Conservation (phyloP, 331 rosid genomes). For the Pyracantha coccinea region DNA sequence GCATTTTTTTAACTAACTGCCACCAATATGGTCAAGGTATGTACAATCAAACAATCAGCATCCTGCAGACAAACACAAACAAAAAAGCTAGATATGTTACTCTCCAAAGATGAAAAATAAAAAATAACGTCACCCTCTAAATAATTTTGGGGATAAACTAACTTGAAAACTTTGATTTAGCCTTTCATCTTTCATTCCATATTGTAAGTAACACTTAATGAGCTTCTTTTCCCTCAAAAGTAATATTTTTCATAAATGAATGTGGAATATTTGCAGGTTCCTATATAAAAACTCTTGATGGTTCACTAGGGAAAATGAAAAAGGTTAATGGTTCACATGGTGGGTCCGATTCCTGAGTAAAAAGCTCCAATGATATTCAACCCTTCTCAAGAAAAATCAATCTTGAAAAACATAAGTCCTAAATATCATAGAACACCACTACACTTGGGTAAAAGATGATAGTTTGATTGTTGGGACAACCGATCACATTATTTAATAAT, state of each 20-base stretch:
- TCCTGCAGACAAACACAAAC: not conserved
- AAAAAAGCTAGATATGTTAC: not conserved
- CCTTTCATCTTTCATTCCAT: not conserved
- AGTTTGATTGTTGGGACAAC: not conserved
- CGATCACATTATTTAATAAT: not conserved
- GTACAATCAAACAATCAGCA: not conserved
- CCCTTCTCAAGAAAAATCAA: too few species aligned
- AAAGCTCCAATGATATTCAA: too few species aligned
- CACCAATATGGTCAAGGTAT: not conserved
- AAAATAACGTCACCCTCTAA: not conserved
- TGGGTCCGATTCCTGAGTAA: not conserved
- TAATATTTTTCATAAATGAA: not conserved
- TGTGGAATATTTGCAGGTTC: not conserved
- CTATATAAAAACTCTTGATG: too few species aligned
- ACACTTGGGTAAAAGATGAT: not conserved
- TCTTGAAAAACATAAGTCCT: too few species aligned
- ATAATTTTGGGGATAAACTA: not conserved
- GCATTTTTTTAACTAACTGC: constrained; percentile 22
- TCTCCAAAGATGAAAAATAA: not conserved
- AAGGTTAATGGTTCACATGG: not conserved
- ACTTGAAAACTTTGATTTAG: not conserved
- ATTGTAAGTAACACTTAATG: not conserved
- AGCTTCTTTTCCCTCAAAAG: not conserved
- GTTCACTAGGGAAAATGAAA: not conserved
- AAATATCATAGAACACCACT: not conserved